Conservation (phyloP, 805 yeast genomes). For the Yarrowia deformans region DNA sequence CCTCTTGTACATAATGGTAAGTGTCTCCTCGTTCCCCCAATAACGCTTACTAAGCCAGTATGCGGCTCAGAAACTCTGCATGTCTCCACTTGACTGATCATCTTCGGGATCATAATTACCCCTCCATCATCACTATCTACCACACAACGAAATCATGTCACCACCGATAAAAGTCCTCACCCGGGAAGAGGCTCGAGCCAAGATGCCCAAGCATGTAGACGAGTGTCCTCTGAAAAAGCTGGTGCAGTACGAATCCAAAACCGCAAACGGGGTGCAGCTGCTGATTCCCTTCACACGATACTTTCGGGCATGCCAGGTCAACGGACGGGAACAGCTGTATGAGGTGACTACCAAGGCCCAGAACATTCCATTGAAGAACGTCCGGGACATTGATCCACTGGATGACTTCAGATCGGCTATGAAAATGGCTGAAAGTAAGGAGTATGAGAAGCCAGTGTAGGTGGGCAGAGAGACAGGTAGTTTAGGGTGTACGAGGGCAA, state of each 20-base stretch:
- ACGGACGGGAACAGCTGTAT: conserved; percentile 17
- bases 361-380: conserved; percentile 7
- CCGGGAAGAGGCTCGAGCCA: conserved; percentile 20
- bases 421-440: conserved; percentile 14
- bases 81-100: conserved; percentile 5
- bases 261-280: conserved; percentile 22
- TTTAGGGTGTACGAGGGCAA: too few species aligned
- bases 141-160: not conserved
- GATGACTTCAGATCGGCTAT: conserved; percentile 18
- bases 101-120: not conserved
- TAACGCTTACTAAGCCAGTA: not conserved
- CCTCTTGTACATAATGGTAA: too few species aligned
- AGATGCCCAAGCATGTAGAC: conserved; percentile 33
- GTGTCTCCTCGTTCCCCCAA: too few species aligned
- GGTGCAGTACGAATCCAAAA: conserved; percentile 47
- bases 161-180: conserved; percentile 27
- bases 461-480: not conserved
- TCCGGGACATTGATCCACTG: conserved; percentile 1
- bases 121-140: not conserved
- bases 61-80: conserved; percentile 1
- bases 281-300: conserved; percentile 46
- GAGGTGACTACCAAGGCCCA: conserved; percentile 20
- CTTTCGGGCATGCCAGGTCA: conserved; percentile 43
- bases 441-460: not conserved
- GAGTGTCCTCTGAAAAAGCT: conserved; percentile 46